phyloP scores from a whole-genome alignment of 495 filamentous ascomycete species.

The Aspergillus heteromorphus region DNA sequence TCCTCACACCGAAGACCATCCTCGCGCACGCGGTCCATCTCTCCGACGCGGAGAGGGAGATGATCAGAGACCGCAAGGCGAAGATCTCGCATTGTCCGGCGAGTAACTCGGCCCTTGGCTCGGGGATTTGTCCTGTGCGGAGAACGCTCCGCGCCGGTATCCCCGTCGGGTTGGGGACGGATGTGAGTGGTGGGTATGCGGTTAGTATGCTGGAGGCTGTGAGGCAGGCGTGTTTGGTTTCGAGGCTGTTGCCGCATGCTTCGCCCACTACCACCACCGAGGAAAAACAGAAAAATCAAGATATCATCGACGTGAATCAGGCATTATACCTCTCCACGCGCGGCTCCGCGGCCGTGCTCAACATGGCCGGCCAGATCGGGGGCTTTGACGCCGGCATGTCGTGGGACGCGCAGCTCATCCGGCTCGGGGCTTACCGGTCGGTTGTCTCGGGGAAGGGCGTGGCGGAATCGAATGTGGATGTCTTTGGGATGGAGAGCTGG shows the following conservation, averaged over 20 bases:
- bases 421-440: slow-evolving; percentile 37
- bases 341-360: slow-evolving; percentile 71
- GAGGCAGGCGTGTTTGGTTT: slow-evolving; percentile 70
- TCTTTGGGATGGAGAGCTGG: slow-evolving; percentile 84
- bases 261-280: slow-evolving; percentile 2
- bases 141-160: slow-evolving; percentile 68
- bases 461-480: slow-evolving; percentile 49
- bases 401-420: slow-evolving; percentile 76
- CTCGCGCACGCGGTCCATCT: slow-evolving; percentile 86
- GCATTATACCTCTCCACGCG: slow-evolving; percentile 68
- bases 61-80: slow-evolving; percentile 54
- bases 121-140: slow-evolving; percentile 67
- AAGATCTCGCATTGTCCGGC: slow-evolving; percentile 84
- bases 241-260: slow-evolving; percentile 40
- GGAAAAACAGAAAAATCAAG: background rate
- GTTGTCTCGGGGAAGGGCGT: background rate
- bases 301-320: slow-evolving; percentile 23
- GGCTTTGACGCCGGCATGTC: slow-evolving; percentile 72
- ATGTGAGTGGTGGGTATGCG: slow-evolving; percentile 82
- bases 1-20: slow-evolving; percentile 69
- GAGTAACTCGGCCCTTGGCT: slow-evolving; percentile 73
- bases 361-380: slow-evolving; percentile 60
- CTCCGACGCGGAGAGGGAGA: slow-evolving; percentile 50
- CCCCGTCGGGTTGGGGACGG: slow-evolving; percentile 79
- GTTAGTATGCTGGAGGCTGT: slow-evolving; percentile 73